These are phyloP conservation scores for Aspergillus campestris DNA, from an alignment of 495 filamentous ascomycete species.

Conservation along the genomic window DNA sequence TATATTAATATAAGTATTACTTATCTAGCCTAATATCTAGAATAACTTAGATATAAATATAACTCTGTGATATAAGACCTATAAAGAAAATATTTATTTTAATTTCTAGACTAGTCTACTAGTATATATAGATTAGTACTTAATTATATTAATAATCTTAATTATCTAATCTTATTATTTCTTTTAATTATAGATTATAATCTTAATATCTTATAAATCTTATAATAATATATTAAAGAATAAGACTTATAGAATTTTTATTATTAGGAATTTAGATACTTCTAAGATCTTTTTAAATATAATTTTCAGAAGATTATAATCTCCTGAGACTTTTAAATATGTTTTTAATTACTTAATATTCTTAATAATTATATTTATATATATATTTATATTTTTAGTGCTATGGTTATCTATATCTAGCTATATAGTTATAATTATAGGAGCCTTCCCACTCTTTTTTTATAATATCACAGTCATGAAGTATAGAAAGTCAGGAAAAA, in stretches of 20 bases:
- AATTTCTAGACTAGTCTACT: no score
- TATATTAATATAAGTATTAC: constrained; percentile 1
- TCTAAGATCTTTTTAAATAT: constrained; percentile 2
- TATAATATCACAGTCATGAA: not conserved
- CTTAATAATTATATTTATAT: not conserved
- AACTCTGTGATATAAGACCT: constrained; percentile 1
- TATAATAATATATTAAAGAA: not conserved
- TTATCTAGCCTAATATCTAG: not conserved
- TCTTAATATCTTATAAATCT: constrained; percentile 3
- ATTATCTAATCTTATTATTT: not conserved
- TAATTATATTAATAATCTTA: constrained; percentile 1
- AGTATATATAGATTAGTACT: not conserved
- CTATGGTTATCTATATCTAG: not conserved
- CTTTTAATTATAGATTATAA: constrained; percentile 3
- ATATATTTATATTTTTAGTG: not conserved
- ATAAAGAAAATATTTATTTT: not conserved
- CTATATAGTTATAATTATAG: not conserved
- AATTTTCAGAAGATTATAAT: not conserved
- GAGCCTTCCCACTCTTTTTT: not conserved
- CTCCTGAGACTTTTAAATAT: not conserved
- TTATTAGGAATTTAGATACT: not conserved
- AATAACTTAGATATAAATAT: constrained; percentile 2
- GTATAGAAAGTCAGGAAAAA: not conserved
- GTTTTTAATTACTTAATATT: no score
- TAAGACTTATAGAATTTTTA: not conserved